Evolutionary conservation across 169 alveolate genomes (phyloP).

Genomic region (Prorocentrum cordatum): DNA sequence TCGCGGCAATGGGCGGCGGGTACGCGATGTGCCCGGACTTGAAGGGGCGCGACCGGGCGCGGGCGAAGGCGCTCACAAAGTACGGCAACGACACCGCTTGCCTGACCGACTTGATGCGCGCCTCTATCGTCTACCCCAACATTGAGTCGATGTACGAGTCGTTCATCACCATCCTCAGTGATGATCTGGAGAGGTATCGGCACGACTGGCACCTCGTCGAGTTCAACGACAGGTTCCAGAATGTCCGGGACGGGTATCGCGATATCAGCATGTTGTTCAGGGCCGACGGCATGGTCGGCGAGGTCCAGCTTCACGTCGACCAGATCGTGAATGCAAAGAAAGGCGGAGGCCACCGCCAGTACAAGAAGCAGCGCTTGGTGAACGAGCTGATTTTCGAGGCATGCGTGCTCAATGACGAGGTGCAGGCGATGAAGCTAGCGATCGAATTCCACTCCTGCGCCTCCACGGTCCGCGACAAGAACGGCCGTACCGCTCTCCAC

Average conservation of each 20-base stretch:
- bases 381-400: background rate
- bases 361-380: background rate
- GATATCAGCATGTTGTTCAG: background rate
- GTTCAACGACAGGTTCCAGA: background rate
- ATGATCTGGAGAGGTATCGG: background rate
- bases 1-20: background rate
- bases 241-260: background rate
- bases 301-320: background rate
- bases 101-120: background rate
- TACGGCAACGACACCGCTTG: background rate
- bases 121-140: background rate
- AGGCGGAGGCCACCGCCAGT: background rate
- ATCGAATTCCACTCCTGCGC: too few relatives aligned
- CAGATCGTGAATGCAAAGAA: background rate
- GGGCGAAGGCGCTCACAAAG: background rate
- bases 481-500: too few relatives aligned
- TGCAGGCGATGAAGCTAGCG: too few relatives aligned
- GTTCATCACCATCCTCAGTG: background rate
- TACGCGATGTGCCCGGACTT: background rate
- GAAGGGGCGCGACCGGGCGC: background rate
- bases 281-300: background rate
- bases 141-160: background rate
- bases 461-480: too few relatives aligned
- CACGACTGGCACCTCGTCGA: background rate
- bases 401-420: too few relatives aligned